Base-by-base conservation (phyloP, 2,329 filamentous ascomycete genomes). In the Microdochium paspali region DNA sequence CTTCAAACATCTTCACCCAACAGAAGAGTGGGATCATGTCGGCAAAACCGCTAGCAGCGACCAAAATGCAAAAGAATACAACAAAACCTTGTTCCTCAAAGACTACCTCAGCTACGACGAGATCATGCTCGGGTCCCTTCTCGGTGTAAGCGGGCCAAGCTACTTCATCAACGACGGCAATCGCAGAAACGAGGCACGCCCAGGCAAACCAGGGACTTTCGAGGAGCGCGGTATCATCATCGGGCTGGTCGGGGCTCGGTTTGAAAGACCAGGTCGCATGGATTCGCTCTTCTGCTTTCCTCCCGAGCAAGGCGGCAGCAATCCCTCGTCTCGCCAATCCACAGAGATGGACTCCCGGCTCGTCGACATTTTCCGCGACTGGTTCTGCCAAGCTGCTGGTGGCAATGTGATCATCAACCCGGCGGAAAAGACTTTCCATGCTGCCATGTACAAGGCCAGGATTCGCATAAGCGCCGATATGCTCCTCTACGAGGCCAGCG, bases 71-170 rank as follows among this genome's bases (percentile, higher is more conserved):
- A 54, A 58, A 42, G 10, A 9, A 6, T 20, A 24, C 4, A 54
- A 59, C 28, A n/a, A 13, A 1, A 20, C 50, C 23, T 32, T 61
- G 4, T 44, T 24, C 10, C 53, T 64, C 1, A 3, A 30, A 2
- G 56, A 62, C 0, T 61, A 61, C 46, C 50, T 65, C 6, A 62
- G 57, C 45, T 65, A 65, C 43, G 62, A 65, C 44, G 61, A 64
- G 50, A 64, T 65, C 5, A 61, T 65, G 61, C 52, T 64, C 6
- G 50, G 59, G 7, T 59, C 58, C 26, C 50, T 65, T 9, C 23
- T 64, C 0, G 62, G 56, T 2, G 58, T 62, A 13, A 63, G 60
- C 47, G 53, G 58, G 1, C 53, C 59, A 0, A 63, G 60, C 40
- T 54, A 51, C 24, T 64, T 64, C 51, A 51, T 62, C 44, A 64